These are phyloP conservation scores for Caryopteris hybrid DNA, from an alignment of 305 asterid species.

Conservation along the genomic window DNA sequence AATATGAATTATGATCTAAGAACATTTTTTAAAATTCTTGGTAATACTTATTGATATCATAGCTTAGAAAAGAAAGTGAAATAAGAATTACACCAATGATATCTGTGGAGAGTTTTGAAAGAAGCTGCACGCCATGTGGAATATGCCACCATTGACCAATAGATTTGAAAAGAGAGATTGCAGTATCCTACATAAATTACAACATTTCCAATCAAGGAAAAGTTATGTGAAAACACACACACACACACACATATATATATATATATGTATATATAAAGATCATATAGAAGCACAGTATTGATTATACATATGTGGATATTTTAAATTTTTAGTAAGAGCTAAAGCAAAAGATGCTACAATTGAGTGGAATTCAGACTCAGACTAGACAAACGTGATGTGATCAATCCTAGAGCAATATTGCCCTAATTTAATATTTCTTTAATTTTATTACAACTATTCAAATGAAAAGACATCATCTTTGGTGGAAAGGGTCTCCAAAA, in stretches of 20 bases:
- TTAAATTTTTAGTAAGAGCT: constrained; percentile 18
- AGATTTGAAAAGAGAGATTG: constrained; percentile 17
- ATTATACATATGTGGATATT: constrained; percentile 17
- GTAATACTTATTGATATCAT: too few relatives aligned
- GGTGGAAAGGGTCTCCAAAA: neutral
- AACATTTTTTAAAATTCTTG: too few relatives aligned
- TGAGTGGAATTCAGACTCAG: constrained; percentile 56
- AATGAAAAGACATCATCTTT: neutral
- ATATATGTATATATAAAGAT: too few relatives aligned
- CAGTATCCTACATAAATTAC: constrained; percentile 17
- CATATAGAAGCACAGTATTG: neutral
- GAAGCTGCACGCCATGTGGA: constrained; percentile 35
- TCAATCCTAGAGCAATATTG: constrained; percentile 33
- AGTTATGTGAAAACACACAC: constrained; percentile 5
- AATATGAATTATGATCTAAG: too few relatives aligned
- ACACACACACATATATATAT: neutral
- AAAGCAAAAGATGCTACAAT: constrained; percentile 45
- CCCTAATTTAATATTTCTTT: constrained; percentile 20
- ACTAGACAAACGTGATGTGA: constrained; percentile 35
- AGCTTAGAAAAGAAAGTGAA: too few relatives aligned
- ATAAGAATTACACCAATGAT: too few relatives aligned
- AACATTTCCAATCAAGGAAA: constrained; percentile 25
- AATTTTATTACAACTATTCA: neutral
- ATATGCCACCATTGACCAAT: constrained; percentile 38
- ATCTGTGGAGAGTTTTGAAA: constrained; percentile 26